Evolutionary conservation across 2,329 filamentous ascomycete genomes (phyloP).

Genomic region (Diplodia scrobiculata): DNA sequence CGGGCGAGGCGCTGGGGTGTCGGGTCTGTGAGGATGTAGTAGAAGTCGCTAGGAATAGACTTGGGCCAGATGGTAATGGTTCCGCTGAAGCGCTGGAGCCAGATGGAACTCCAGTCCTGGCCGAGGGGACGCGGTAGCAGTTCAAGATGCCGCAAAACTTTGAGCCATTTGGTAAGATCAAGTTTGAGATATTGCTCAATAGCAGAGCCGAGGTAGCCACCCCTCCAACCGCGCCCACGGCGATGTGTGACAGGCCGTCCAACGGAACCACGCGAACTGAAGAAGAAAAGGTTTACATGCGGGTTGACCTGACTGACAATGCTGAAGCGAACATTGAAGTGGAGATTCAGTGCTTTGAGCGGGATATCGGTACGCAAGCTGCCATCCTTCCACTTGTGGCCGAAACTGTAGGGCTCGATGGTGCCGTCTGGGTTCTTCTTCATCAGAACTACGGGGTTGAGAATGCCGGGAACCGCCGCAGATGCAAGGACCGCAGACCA

Average conservation of each 20-base stretch:
- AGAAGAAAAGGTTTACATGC: constrained; percentile 98
- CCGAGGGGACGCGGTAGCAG: constrained; percentile 85
- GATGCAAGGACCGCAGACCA: constrained; percentile 96
- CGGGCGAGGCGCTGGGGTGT: constrained; percentile 71
- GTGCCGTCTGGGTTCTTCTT: constrained; percentile 76
- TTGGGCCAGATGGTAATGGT: constrained; percentile 97
- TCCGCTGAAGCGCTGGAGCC: constrained; percentile 91
- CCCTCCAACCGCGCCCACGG: constrained; percentile 29
- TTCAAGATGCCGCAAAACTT: constrained; percentile 89
- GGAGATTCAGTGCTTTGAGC: constrained; percentile 86
- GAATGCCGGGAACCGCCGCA: constrained; percentile 90
- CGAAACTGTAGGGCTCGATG: constrained; percentile 88
- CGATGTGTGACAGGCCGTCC: constrained; percentile 64
- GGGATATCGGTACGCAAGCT: constrained; percentile 93
- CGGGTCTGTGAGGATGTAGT: constrained; percentile 82
- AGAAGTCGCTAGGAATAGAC: constrained; percentile 75
- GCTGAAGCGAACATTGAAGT: constrained; percentile 98
- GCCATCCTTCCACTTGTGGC: constrained; percentile 99
- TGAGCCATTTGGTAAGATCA: constrained; percentile 96
- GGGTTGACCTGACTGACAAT: constrained; percentile 89
- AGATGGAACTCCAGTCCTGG: constrained; percentile 96
- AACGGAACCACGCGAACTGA: constrained; percentile 87
- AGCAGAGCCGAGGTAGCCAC: constrained; percentile 73
- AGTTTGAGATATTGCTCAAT: constrained; percentile 94
- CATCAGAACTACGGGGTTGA: constrained; percentile 94